A percentile compares a stretch with the other conserved stretches of the same genome.
Evolutionary conservation across 2,329 filamentous ascomycete species (phyloP).

Genomic region (Scorias spongiosa): DNA sequence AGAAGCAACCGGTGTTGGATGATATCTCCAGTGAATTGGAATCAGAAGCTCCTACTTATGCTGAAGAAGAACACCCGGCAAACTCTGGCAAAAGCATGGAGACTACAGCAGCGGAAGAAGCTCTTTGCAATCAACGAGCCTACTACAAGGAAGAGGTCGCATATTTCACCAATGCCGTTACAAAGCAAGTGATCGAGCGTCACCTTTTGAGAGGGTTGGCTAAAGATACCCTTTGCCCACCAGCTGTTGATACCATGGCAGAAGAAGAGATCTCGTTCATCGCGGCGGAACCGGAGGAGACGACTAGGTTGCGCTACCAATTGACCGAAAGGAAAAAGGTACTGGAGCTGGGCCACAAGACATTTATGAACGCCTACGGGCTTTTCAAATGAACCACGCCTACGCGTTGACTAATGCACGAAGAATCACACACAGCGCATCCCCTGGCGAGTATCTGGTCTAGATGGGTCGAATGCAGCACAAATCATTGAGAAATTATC

Average conservation of each 20-base stretch:
- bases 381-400: neutral
- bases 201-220: constrained; percentile 20
- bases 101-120: constrained; percentile 15
- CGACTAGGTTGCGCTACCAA: constrained; percentile 12
- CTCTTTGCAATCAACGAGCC: constrained; percentile 21
- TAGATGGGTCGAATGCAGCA: no score
- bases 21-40: no score
- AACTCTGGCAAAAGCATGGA: no score
- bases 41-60: no score
- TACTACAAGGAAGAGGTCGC: constrained; percentile 26
- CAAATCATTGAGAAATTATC: no score
- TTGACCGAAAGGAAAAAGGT: constrained; percentile 17
- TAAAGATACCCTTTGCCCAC: constrained; percentile 17
- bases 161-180: constrained; percentile 21
- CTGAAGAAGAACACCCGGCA: no score
- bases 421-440: no score
- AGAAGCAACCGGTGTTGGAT: constrained; percentile 1
- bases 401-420: no score
- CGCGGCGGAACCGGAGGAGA: constrained; percentile 20
- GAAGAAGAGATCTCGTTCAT: constrained; percentile 21
- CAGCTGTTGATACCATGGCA: constrained; percentile 16
- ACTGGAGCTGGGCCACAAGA: constrained; percentile 22
- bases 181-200: constrained; percentile 25
- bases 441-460: no score
- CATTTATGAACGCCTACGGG: constrained; percentile 9